A percentile compares a stretch with the other conserved stretches of the same genome.
phyloP scores from a whole-genome alignment of 129 eudicot species.

The Artemisia annua region DNA sequence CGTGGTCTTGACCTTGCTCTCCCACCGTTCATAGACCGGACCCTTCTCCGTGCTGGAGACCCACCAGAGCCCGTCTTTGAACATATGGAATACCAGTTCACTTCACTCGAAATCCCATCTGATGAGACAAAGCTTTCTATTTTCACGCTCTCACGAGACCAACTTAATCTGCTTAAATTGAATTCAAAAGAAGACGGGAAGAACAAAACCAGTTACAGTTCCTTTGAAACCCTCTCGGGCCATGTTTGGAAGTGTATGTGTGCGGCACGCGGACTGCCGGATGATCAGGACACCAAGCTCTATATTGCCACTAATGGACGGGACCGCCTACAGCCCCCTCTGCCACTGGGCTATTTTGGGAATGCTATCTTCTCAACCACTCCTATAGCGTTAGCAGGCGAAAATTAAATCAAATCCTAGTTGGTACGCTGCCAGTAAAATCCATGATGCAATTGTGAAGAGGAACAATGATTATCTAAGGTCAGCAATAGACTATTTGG shows the following conservation, averaged over 20 bases:
- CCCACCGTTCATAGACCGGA: constrained; percentile 2
- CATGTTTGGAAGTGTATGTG: constrained; percentile 2
- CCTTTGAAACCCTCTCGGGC: neutral
- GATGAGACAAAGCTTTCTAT: neutral
- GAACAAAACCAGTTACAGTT: neutral
- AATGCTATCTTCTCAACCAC: neutral
- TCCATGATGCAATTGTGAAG: neutral
- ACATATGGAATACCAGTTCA: neutral
- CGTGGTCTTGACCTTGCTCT: neutral
- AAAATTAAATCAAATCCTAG: neutral
- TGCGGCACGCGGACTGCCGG: neutral
- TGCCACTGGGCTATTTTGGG: neutral
- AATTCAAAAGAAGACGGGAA: neutral
- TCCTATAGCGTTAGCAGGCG: neutral
- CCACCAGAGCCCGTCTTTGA: neutral
- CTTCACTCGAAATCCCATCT: neutral
- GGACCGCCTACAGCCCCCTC: neutral
- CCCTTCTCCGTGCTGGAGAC: neutral
- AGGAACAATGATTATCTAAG: neutral
- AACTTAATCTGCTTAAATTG: neutral
- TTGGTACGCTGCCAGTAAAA: neutral
- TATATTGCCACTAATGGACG: neutral
- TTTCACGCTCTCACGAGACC: neutral
- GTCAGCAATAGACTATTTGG: neutral
- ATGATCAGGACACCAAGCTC: neutral